Conservation (phyloP, 495 filamentous ascomycete species). For the Hypoxylon fragiforme region DNA sequence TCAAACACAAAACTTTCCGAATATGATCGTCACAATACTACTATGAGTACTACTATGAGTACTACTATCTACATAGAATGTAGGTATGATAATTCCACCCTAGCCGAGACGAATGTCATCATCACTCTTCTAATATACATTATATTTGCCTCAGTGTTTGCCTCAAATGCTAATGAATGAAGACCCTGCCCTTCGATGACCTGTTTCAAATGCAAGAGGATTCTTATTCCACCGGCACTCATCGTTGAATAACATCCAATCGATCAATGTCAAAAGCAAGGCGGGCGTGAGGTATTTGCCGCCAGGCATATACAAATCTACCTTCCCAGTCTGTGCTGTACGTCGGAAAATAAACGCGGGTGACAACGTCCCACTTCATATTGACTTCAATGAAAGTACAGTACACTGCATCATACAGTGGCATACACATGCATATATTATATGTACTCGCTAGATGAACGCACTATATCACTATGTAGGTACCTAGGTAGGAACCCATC, state of each 20-base stretch:
- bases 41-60: too few relatives aligned
- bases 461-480: too few relatives aligned
- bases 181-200: not conserved
- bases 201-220: constrained; percentile 1
- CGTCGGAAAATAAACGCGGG: constrained; percentile 29
- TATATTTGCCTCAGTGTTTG: too few relatives aligned
- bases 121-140: too few relatives aligned
- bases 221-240: not conserved
- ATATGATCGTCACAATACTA: constrained; percentile 5
- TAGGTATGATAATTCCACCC: constrained; percentile 26
- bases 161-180: not conserved
- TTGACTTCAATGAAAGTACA: constrained; percentile 16
- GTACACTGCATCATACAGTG: constrained; percentile 17
- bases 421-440: too few relatives aligned
- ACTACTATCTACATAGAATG: too few relatives aligned
- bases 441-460: constrained; percentile 5
- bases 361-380: constrained; percentile 13
- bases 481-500: too few relatives aligned
- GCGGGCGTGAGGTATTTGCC: constrained; percentile 4
- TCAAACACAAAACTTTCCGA: constrained; percentile 25
- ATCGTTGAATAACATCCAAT: constrained; percentile 7
- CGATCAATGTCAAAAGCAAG: constrained; percentile 11
- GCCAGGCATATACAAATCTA: constrained; percentile 4
- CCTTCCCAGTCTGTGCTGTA: constrained; percentile 9
- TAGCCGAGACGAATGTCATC: constrained; percentile 4